Conservation (phyloP, 495 filamentous ascomycete genomes). For the Penicillium paradoxum region DNA sequence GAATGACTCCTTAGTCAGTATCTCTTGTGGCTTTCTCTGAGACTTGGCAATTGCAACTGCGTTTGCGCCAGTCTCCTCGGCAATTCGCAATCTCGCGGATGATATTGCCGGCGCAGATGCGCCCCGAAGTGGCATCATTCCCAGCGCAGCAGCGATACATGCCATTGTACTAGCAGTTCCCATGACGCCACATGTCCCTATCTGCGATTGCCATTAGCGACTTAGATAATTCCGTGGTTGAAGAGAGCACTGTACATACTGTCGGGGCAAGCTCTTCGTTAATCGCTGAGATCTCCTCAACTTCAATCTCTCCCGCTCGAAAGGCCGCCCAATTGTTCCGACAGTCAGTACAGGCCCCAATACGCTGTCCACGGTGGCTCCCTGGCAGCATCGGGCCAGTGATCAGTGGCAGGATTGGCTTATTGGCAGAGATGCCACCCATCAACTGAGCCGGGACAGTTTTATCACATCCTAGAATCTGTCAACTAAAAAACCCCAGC, state of each 20-base stretch:
- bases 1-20: conserved; percentile 59
- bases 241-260: conserved; percentile 29
- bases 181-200: conserved; percentile 66
- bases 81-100: conserved; percentile 56
- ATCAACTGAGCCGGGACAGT: conserved; percentile 64
- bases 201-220: conserved; percentile 28
- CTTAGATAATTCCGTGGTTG: background rate
- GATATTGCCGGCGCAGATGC: conserved; percentile 63
- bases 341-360: conserved; percentile 66
- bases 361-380: conserved; percentile 50
- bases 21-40: conserved; percentile 45
- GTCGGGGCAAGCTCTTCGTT: conserved; percentile 65
- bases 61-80: conserved; percentile 56
- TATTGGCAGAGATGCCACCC: conserved; percentile 66
- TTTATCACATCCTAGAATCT: conserved; percentile 55
- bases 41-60: conserved; percentile 46
- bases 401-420: conserved; percentile 57
- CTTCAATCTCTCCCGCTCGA: conserved; percentile 54
- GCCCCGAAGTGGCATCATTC: conserved; percentile 57
- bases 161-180: conserved; percentile 69
- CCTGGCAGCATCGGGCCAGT: conserved; percentile 68
- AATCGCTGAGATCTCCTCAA: conserved; percentile 61
- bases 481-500: background rate
- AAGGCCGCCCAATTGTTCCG: conserved; percentile 63
- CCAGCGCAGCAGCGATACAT: conserved; percentile 57